Evolutionary conservation across 2,329 filamentous ascomycete genomes (phyloP), one percentile per base, ranked within the genome.

Genomic region (Endoconidiophora polonica): DNA sequence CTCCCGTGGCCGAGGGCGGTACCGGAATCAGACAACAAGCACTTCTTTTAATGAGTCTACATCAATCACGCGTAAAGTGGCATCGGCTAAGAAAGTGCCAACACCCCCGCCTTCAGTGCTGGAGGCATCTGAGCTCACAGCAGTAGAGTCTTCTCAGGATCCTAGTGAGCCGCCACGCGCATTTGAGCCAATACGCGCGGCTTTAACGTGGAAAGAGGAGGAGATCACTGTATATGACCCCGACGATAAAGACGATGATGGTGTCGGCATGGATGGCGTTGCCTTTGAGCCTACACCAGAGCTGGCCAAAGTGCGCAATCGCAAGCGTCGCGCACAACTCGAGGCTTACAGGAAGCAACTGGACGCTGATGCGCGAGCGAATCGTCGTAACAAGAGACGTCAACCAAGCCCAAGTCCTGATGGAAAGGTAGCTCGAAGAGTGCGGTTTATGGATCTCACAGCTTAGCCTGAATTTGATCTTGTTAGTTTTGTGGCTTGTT

Each of bases 141-240:
- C 56, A 18, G 54, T 55, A n/a, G 58, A 57, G 26, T 54, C 54
- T 14, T 62, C 66, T 6, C 61, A 64, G 6, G 65, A 64, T 10
- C 57, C 59, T 10, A 56, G 41, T 12, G 44, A 46, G 14, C 44
- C 44, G 12, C 33, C 44, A 20, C 44, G 44, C 29, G 44, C 38
- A 18, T 29, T 46, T 7, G 44, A 46, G 49, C 73, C 74, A 0
- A 59, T 77, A 7, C 68, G 76, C 36, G 75, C 76, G 5, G 70
- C 75, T 2, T 65, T 81, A 48, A 81, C 78, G 1, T 82, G 78
- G 78, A 76, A 77, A 57, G 76, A 80, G 55, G 73, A 81, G 56
- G 78, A 81, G 58, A 81, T 82, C 54, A 81, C 78, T 1, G 68
- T 80, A 24, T 78, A 81, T 60, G 73, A 80, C 56, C 74, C 76